Evolutionary conservation across 768 basidiomycete species (phyloP), one percentile per base, ranked within the genome.

Genomic region (Melanogaster broomeanus): DNA sequence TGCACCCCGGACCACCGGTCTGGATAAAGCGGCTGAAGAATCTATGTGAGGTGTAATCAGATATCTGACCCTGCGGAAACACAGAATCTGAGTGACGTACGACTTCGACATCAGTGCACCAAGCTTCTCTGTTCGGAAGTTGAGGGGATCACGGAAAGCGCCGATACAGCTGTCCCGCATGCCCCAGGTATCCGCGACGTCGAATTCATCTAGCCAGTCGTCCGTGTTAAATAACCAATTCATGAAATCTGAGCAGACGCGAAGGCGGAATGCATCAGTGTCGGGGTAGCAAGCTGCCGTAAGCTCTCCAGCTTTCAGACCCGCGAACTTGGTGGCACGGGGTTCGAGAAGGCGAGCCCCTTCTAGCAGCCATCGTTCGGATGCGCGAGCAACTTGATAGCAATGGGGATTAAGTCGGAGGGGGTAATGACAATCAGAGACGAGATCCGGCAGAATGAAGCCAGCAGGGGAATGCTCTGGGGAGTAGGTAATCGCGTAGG

Each of bases 221-320:
- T 77, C 75, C 53, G 74, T 59, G 37, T 72, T 72, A 38, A 77
- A 76, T 35, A 74, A 56, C 60, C 67, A 74, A 55, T 68, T 71
- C 81, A 88, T 79, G 59, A 85, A 88, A 67, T 89, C 87, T 3
- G 81, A 79, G 54, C 84, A 77, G 53, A 85, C 78, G 27, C 82
- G 81, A 33, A 89, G 77, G 43, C 81, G 79, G 54, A 80, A 77
- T 38, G 73, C 64, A n/a, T 79, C 69, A 19, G 79, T 72, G 22
- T 77, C 77, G 50, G 81, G 76, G 64, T 87, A 88, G 64, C 82
- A 85, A 61, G 73, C 78, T 3, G 83, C 84, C 30, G 84, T 80
- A 56, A 89, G 79, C 55, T 84, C 81, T 39, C 85, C 84, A 12
- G 83, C 82, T 54, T 85, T 81, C 48, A 87, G 74, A 25, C 80